These are phyloP conservation scores for Sequoiadendron giganteum DNA, from an alignment of 75 land plant species.

Conservation along the genomic window DNA sequence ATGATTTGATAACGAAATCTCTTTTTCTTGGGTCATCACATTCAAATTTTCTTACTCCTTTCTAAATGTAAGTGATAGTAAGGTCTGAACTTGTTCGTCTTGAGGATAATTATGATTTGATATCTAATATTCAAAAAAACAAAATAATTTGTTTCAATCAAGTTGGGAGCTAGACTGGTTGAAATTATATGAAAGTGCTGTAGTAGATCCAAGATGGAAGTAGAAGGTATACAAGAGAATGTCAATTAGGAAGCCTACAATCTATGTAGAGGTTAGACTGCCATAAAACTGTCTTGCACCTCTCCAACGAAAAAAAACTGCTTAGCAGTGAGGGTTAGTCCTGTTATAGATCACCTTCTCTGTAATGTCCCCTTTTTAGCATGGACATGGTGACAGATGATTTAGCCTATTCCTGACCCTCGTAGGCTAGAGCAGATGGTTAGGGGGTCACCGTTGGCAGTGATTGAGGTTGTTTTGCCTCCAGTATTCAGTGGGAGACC, in stretches of 20 bases:
- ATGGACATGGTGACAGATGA: too few species aligned
- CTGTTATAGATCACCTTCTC: neutral
- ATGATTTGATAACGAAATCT: neutral
- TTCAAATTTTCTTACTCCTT: neutral
- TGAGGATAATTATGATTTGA: conserved; percentile 6
- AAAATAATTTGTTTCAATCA: neutral
- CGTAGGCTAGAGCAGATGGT: too few species aligned
- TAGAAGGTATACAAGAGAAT: neutral
- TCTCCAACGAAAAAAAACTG: neutral
- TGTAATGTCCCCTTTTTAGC: neutral
- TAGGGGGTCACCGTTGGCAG: too few species aligned
- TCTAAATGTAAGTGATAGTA: neutral
- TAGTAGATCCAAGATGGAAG: neutral
- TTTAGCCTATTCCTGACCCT: too few species aligned
- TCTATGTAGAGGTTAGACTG: neutral
- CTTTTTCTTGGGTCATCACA: neutral
- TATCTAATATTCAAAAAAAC: neutral
- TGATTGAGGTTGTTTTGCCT: too few species aligned
- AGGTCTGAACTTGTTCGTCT: neutral
- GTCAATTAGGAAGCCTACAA: neutral
- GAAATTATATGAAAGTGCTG: neutral
- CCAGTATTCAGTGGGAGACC: too few species aligned
- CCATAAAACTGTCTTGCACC: neutral
- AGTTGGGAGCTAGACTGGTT: neutral
- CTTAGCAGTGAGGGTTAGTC: neutral